Evolutionary conservation across 1,139 yeast genomes (phyloP).

Genomic region (Protomyces inundatus): DNA sequence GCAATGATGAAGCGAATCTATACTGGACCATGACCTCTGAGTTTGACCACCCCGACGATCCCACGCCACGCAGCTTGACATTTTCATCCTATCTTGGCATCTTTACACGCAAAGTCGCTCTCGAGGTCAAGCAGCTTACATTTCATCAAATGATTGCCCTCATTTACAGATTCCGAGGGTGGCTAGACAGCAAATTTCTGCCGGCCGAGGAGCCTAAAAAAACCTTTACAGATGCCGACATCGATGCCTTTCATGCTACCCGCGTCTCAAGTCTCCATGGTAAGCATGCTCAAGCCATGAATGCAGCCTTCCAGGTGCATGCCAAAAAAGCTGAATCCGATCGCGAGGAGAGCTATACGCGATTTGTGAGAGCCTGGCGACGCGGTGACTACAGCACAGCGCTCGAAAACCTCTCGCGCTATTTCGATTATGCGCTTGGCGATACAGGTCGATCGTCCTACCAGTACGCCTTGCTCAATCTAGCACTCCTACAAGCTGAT

Average conservation of each 20-base stretch:
- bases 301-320: neutral
- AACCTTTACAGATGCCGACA: neutral
- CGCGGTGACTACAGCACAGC: constrained; percentile 68
- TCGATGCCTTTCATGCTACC: neutral
- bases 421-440: constrained; percentile 81
- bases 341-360: neutral
- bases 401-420: constrained; percentile 65
- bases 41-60: neutral
- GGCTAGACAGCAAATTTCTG: neutral
- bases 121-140: neutral
- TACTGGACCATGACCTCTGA: neutral
- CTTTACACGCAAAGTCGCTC: neutral
- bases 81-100: neutral
- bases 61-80: neutral
- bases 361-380: constrained; percentile 52
- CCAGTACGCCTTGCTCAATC: constrained; percentile 74
- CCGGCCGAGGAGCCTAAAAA: neutral
- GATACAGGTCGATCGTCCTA: constrained; percentile 47
- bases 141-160: neutral
- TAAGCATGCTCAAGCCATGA: neutral
- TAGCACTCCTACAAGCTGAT: constrained; percentile 71
- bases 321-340: neutral
- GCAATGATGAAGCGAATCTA: neutral
- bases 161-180: neutral
- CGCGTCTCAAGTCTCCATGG: neutral